Base-by-base conservation (phyloP, 2,329 filamentous ascomycete genomes). In the Diplodia scrobiculata region DNA sequence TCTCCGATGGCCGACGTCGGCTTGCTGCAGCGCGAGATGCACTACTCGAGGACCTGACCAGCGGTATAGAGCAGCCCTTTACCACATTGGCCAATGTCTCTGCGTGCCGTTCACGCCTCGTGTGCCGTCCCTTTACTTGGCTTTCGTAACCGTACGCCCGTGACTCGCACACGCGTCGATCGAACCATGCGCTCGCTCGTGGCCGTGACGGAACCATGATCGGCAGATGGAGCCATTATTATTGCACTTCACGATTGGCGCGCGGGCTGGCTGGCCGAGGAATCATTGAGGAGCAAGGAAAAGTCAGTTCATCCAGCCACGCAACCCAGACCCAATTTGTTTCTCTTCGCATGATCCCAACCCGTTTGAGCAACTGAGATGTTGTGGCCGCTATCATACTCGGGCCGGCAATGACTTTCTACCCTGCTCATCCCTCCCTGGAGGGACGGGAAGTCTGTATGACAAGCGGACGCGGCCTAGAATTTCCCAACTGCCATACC, bases 331-430 rank as follows among this genome's bases (percentile, higher is more conserved):
- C 34, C 52, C 19, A 38, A 55, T 41, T 3, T 21, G 36, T 45
- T 6, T n/a, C 14, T 4, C 10, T 45, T 25, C 25, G 54, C 54
- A 45, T 45, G 7, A 14, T 17, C 11, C 34, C 34, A 36, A 10
- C 34, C 34, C 34, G 10, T 36, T 36, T 10, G 9, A 36, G 34
- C 34, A 36, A 3, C 10, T 10, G 10, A 6, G 5, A 60, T 47
- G 38, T 60, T 41, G 55, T 60, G 27, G 55, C 55, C 55, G 55
- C 41, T 21, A 7, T 27, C 25, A 25, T 10, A 21, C 10, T 32
- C 25, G 7, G 25, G 5, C 25, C 55, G 55, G 55, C 55, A 32
- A 60, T 25, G 55, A 60, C 55, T 60, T 60, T 60, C 19, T 7
- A 17, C 21, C 27, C 10, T 38, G 4, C 3, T 41, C 17, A 19